These are phyloP conservation scores for Fusarium sp. DNA, from an alignment of 2,329 filamentous ascomycete genomes.

Conservation along the genomic window DNA sequence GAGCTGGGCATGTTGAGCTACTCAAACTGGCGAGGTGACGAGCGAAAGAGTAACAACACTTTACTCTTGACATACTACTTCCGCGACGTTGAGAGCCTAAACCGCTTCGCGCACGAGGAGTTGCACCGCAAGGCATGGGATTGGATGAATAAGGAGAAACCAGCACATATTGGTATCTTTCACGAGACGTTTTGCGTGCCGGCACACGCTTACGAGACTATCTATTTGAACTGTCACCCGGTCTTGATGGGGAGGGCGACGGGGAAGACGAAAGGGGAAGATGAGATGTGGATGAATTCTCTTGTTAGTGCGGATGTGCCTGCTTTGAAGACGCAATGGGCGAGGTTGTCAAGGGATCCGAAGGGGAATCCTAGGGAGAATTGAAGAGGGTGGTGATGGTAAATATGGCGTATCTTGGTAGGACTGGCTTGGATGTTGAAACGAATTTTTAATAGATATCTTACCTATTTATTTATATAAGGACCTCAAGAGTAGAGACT, in stretches of 20 bases:
- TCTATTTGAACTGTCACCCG: conserved; percentile 61
- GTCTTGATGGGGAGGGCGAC: conserved; percentile 50
- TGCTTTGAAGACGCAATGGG: conserved; percentile 51
- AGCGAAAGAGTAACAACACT: conserved; percentile 55
- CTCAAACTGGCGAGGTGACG: conserved; percentile 55
- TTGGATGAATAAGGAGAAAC: conserved; percentile 57
- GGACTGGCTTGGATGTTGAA: background rate
- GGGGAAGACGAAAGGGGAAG: conserved; percentile 40
- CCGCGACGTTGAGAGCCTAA: conserved; percentile 59
- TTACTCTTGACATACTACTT: conserved; percentile 64
- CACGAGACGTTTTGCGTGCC: conserved; percentile 66
- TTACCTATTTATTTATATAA: background rate
- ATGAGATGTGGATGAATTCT: conserved; percentile 49
- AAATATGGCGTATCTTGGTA: background rate
- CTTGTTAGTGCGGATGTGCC: conserved; percentile 50
- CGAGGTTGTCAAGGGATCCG: conserved; percentile 47
- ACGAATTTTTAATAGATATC: background rate
- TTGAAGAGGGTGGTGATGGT: background rate
- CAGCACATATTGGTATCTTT: conserved; percentile 61
- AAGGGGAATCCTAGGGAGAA: conserved; percentile 30
- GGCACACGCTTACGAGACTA: conserved; percentile 61
- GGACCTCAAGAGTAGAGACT: background rate
- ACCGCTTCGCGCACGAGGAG: conserved; percentile 63
- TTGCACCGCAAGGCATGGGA: conserved; percentile 63
- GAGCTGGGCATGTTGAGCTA: conserved; percentile 62